Evolutionary conservation across 768 basidiomycete species (phyloP).

Genomic region (Lentinula sp.): DNA sequence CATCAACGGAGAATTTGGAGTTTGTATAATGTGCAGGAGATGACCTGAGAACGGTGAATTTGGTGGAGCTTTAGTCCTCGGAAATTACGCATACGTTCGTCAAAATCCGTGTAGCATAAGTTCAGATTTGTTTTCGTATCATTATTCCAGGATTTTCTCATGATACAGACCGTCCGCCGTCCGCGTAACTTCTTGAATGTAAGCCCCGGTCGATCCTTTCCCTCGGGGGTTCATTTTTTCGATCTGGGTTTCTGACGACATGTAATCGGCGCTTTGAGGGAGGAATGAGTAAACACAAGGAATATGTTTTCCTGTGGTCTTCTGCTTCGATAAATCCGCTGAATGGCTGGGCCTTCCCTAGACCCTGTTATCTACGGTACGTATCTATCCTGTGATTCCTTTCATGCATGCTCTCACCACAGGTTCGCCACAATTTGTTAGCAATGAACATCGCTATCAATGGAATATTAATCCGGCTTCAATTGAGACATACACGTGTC

Average conservation of each 20-base stretch:
- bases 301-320: not conserved
- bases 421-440: not conserved
- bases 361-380: not conserved
- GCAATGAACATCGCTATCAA: not conserved
- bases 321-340: not conserved
- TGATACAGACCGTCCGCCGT: not conserved
- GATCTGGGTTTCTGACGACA: not conserved
- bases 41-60: slow-evolving; percentile 80
- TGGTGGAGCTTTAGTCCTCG: slow-evolving; percentile 31
- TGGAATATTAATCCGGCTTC: not conserved
- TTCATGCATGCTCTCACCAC: not conserved
- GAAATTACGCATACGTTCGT: slow-evolving; percentile 7
- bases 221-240: not conserved
- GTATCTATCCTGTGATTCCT: not conserved
- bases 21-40: slow-evolving; percentile 86
- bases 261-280: not conserved
- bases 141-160: not conserved
- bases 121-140: not conserved
- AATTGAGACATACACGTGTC: not conserved
- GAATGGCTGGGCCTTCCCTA: not conserved
- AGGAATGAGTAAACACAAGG: not conserved
- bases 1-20: slow-evolving; percentile 88
- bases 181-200: not conserved
- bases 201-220: not conserved
- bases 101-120: not conserved